A percentile compares a stretch with the other conserved stretches of the same genome.
These are phyloP conservation scores for Exophiala spinifera DNA, from an alignment of 2,329 filamentous ascomycete species.

Conservation along the genomic window DNA sequence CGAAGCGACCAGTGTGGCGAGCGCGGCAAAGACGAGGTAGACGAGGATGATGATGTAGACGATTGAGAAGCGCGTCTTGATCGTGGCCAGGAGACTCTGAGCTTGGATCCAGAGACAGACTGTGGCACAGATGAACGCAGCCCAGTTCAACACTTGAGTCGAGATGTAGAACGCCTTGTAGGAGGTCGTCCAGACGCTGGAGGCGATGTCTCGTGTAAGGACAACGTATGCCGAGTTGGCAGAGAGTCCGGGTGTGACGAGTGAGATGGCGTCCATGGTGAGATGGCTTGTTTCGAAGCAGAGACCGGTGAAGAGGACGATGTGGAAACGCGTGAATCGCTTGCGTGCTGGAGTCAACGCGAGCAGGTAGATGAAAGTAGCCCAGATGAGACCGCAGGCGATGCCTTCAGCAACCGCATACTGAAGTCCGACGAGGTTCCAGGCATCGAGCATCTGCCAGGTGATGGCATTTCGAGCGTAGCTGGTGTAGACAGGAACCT, in stretches of 20 bases:
- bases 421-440: conserved; percentile 10
- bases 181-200: conserved; percentile 15
- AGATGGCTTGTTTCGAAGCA: conserved; percentile 18
- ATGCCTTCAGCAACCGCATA: conserved; percentile 14
- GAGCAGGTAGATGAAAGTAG: conserved; percentile 23
- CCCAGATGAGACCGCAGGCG: conserved; percentile 18
- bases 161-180: conserved; percentile 13
- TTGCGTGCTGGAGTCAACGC: conserved; percentile 21
- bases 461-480: conserved; percentile 7
- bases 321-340: conserved; percentile 23
- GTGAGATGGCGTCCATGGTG: conserved; percentile 19
- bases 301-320: conserved; percentile 16
- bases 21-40: conserved; percentile 12
- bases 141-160: conserved; percentile 10
- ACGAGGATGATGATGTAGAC: conserved; percentile 14
- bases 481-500: conserved; percentile 16
- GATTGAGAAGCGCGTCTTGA: conserved; percentile 6
- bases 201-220: conserved; percentile 14
- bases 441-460: conserved; percentile 22
- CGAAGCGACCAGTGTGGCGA: conserved; percentile 7
- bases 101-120: conserved; percentile 24
- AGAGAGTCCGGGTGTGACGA: conserved; percentile 16
- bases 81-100: conserved; percentile 18
- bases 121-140: conserved; percentile 18
- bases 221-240: conserved; percentile 16